phyloP scores from a whole-genome alignment of 208 protist species.

The Naegleria lovaniensis region DNA sequence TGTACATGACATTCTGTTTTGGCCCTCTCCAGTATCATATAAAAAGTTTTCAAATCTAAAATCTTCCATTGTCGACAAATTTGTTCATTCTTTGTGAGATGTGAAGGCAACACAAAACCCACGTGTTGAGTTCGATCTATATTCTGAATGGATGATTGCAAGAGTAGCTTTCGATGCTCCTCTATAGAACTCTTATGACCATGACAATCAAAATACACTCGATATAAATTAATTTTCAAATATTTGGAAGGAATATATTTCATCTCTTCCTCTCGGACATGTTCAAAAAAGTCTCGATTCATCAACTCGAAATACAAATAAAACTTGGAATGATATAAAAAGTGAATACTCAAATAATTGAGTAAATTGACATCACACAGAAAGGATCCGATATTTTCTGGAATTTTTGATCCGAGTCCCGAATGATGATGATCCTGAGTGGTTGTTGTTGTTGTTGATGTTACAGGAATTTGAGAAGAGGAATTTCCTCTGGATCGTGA shows the following conservation, averaged over 20 bases:
- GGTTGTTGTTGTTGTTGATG: too few species aligned
- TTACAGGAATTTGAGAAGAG: too few species aligned
- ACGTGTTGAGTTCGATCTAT: not conserved
- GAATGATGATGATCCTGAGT: too few species aligned
- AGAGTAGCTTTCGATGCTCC: not conserved
- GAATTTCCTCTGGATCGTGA: too few species aligned
- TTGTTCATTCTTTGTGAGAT: not conserved
- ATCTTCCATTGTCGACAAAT: not conserved
- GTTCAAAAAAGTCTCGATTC: not conserved
- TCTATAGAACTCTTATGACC: not conserved
- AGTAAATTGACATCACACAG: not conserved
- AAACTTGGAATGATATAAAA: not conserved
- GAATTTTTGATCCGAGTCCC: not conserved
- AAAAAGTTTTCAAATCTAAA: not conserved
- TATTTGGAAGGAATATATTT: not conserved
- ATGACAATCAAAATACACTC: not conserved
- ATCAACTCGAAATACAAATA: not conserved
- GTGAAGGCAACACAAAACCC: not conserved
- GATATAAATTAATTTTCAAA: not conserved
- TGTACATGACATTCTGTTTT: not conserved
- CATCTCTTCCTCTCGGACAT: not conserved
- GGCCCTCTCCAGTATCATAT: not conserved
- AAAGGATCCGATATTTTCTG: not conserved
- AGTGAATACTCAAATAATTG: not conserved
- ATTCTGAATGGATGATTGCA: not conserved